Base-by-base conservation (phyloP, 768 basidiomycete species). In the Lactarius pseudohatsudake region DNA sequence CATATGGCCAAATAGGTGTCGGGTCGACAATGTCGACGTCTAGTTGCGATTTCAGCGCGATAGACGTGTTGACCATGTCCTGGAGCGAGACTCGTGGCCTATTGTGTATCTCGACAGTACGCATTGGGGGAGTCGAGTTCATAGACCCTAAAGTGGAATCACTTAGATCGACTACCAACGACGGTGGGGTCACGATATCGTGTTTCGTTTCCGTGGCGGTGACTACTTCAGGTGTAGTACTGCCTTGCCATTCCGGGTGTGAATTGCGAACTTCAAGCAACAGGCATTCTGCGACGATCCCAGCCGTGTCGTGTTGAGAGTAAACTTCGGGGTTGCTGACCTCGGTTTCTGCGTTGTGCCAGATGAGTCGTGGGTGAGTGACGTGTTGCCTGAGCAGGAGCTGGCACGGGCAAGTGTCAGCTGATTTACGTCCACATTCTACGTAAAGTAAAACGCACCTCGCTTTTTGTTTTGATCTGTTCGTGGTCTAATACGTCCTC, bases 61-160 rank as follows among this genome's bases (percentile, higher is more conserved):
- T 79, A 0, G 90, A 91, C 2, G 85, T 86, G 26, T 84, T 78
- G 62, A 92, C 81, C 86, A 93, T 91, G 64, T 89, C 86, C 71
- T 87, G 83, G n/a, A 93, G 78, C 4, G 90, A 91, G 62, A 92
- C 72, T 16, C 71, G 72, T 38, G 71, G 66, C 34, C 65, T 71
- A 56, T 47, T 58, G 13, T 41, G 64, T 36, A 68, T 68, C 34
- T 68, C 54, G 53, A 54, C 53, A 7, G 62, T 59, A 30, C 55
- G 65, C 54, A 69, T 61, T 16, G 68, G 64, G 28, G 64, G 63
- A 22, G 70, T 69, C 43, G 55, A 57, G 53, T 45, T 62, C 22
- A 54, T 61, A 28, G 62, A 47, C 8, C 55, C 63, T 28, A 60
- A 30, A 16, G 41, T 41, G 10, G 53, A 10, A 32, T 67, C 66